Percentiles rank a stretch among this genome's conserved stretches.
Conservation (phyloP, 2,329 filamentous ascomycete species). For the Calonectria ilicicola region DNA sequence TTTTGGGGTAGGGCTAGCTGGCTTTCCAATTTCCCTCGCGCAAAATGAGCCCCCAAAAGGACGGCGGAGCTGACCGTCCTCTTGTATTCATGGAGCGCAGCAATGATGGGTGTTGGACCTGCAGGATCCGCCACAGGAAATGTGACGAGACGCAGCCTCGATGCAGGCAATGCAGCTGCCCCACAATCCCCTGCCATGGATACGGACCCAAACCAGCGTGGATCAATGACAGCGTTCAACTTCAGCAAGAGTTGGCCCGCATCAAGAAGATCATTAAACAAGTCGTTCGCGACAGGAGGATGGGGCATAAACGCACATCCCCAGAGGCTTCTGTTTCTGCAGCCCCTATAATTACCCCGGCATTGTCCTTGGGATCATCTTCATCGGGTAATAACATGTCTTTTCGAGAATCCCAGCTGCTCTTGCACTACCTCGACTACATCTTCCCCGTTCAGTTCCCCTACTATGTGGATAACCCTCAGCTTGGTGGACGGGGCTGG, state of each 20-base stretch:
- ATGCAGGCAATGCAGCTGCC: conserved; percentile 30
- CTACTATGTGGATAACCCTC: conserved; percentile 40
- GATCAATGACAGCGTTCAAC: conserved; percentile 43
- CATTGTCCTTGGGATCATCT: not conserved
- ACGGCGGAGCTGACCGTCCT: too few relatives aligned
- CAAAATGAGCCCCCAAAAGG: too few relatives aligned
- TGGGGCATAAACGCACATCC: conserved; percentile 14
- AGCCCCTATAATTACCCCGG: not conserved
- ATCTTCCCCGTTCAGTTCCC: conserved; percentile 44
- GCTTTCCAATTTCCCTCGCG: too few relatives aligned
- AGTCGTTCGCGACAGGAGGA: conserved; percentile 35
- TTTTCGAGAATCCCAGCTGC: conserved; percentile 41
- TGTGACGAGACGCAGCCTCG: not conserved
- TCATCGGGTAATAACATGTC: conserved; percentile 12
- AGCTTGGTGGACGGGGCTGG: conserved; percentile 42
- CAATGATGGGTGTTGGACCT: not conserved
- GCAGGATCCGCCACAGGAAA: not conserved
- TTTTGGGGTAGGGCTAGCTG: too few relatives aligned
- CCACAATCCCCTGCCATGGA: conserved; percentile 40
- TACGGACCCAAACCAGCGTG: conserved; percentile 47
- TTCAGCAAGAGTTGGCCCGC: conserved; percentile 43
- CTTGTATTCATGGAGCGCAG: too few relatives aligned
- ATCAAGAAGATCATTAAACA: conserved; percentile 41
- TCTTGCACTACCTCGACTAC: conserved; percentile 45
- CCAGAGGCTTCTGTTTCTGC: not conserved